These are phyloP conservation scores for Pseudognaphalium luteoalbum DNA, from an alignment of 129 eudicot genomes.

Conservation along the genomic window DNA sequence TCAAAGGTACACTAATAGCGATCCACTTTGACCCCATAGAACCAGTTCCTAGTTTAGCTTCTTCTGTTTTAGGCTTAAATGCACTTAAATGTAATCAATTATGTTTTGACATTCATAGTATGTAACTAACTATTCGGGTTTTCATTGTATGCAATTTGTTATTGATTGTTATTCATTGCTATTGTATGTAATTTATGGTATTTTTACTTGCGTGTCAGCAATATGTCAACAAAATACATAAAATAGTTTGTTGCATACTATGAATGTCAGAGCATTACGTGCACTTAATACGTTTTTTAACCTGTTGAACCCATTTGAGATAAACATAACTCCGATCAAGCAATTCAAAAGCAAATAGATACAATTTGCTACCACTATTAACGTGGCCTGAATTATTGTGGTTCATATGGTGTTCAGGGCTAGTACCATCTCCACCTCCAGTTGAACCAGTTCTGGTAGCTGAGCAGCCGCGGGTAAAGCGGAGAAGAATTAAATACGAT, in stretches of 20 bases:
- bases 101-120: too few species aligned
- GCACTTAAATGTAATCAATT: too few species aligned
- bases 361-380: background rate
- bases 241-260: background rate
- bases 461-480: slow-evolving; percentile 45
- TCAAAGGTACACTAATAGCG: slow-evolving; percentile 1
- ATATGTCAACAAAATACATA: background rate
- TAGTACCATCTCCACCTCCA: slow-evolving; percentile 35
- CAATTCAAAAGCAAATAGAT: background rate
- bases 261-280: background rate
- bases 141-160: too few species aligned
- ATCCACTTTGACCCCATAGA: background rate
- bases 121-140: too few species aligned
- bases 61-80: background rate
- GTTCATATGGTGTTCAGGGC: slow-evolving; percentile 35
- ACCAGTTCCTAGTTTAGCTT: background rate
- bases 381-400: background rate
- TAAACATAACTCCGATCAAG: background rate
- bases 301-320: background rate
- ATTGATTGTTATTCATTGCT: too few species aligned
- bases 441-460: slow-evolving; percentile 34
- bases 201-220: background rate
- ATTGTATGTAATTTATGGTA: background rate
- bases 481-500: slow-evolving; percentile 57
- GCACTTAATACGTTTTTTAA: background rate